phyloP scores from a whole-genome alignment of 495 filamentous ascomycete genomes.

The Podospora conica region DNA sequence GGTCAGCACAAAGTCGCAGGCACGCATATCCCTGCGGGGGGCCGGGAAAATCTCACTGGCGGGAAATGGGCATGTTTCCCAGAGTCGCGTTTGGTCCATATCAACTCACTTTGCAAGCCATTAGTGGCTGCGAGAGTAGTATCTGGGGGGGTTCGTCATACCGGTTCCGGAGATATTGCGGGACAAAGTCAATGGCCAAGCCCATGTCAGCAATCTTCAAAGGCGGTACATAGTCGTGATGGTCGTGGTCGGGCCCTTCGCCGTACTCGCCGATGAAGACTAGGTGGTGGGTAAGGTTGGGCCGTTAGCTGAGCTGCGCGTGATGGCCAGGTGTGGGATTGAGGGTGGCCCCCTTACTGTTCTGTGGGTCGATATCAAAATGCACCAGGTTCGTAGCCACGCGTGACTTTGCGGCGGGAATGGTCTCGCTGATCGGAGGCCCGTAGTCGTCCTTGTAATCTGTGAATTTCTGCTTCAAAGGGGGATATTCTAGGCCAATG shows the following conservation, averaged over 20 bases:
- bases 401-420: neutral
- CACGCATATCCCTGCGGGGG: no score
- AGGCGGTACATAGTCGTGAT: neutral
- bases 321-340: neutral
- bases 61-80: neutral
- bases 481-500: neutral
- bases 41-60: neutral
- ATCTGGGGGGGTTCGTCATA: neutral
- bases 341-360: neutral
- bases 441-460: neutral
- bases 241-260: neutral
- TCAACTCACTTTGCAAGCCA: neutral
- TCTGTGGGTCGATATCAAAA: neutral
- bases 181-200: neutral
- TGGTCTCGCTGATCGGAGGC: neutral
- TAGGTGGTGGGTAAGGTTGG: neutral
- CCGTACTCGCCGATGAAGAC: neutral
- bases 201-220: neutral
- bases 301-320: neutral
- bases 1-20: neutral
- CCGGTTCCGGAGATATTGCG: neutral
- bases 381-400: neutral
- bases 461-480: neutral
- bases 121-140: neutral
- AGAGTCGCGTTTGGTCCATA: neutral